These are phyloP conservation scores for Borovskyia barvae DNA, from an alignment of 208 protist species.

Conservation along the genomic window DNA sequence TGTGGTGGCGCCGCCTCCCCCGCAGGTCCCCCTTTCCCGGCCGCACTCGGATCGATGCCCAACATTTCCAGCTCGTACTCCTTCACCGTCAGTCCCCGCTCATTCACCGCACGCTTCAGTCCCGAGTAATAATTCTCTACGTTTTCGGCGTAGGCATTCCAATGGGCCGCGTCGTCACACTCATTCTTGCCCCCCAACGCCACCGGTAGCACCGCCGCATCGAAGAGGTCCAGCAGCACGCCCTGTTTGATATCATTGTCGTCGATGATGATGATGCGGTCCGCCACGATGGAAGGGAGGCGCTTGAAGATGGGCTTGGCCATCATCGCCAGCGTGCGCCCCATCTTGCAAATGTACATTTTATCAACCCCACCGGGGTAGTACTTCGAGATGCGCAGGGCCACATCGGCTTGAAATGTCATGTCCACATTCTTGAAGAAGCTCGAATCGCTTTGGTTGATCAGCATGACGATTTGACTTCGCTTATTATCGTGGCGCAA, in stretches of 20 bases:
- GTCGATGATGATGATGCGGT: slow-evolving; percentile 58
- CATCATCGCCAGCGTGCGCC: slow-evolving; percentile 34
- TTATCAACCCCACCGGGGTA: slow-evolving; percentile 60
- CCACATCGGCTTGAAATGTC: slow-evolving; percentile 57
- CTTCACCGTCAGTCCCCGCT: slow-evolving; percentile 59
- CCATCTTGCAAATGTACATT: slow-evolving; percentile 80
- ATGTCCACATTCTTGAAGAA: slow-evolving; percentile 70
- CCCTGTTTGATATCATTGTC: slow-evolving; percentile 37
- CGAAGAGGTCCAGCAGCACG: slow-evolving; percentile 50
- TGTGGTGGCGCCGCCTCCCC: background rate
- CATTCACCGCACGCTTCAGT: slow-evolving; percentile 41
- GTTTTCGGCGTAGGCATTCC: slow-evolving; percentile 25
- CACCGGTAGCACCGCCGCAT: slow-evolving; percentile 50
- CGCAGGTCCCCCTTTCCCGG: background rate
- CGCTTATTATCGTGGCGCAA: slow-evolving; percentile 47
- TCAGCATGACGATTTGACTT: slow-evolving; percentile 57
- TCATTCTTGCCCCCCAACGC: slow-evolving; percentile 56
- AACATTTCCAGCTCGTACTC: slow-evolving; percentile 63
- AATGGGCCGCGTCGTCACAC: slow-evolving; percentile 43
- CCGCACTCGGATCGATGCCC: slow-evolving; percentile 9
- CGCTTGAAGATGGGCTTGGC: slow-evolving; percentile 60
- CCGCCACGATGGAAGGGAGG: slow-evolving; percentile 54
- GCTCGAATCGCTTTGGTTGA: slow-evolving; percentile 59
- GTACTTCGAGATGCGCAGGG: slow-evolving; percentile 65
- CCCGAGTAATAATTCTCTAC: slow-evolving; percentile 56